Evolutionary conservation across 179 eudicot genomes (phyloP), one percentile per base, ranked within the genome.

Genomic region (Beta macrorhiza): DNA sequence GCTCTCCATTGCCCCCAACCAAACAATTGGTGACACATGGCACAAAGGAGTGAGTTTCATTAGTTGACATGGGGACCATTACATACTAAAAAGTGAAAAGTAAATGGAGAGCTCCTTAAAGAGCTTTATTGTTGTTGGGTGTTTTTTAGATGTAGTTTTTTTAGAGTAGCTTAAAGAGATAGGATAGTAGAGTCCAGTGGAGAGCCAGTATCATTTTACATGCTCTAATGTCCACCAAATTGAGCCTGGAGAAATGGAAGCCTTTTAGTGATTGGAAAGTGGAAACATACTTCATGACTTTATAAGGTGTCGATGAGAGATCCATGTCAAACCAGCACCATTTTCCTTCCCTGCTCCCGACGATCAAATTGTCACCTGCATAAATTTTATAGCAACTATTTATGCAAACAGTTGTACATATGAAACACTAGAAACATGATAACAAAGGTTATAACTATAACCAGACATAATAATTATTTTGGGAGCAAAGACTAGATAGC

Each of bases 271-370:
- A 15, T 44, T 45, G 44, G 42, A 37, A 71, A 15, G 25, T 45
- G 44, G 42, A 37, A 71, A 85, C 95, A 84, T 94, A 97, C 99
- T 87, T 90, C 78, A 89, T 85, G 63, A 84, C 83, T 84, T 75
- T 85, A 64, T 92, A 94, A 80, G 99, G 98, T 59, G 81, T 87
- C 59, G 97, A 88, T 74, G 94, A 89, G 67, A 92, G 97, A 87
- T 97, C 99, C 99, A 97, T 92, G 88, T 97, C 99, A 91, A 97
- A 94, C 99, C 99, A 97, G 82, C 97, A 91, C 82, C 92, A 75
- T 82, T 97, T 97, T 76, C 99, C 99, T 77, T 97, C 98, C 89
- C 86, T 91, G 90, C 97, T 94, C 56, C 99, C 99, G 58, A 94
- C 97, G 82, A 97, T 92, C 72, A 93, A 82, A 91, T 97, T 97